phyloP scores from a whole-genome alignment of 164 flowering plant species.

The Piper betle region DNA sequence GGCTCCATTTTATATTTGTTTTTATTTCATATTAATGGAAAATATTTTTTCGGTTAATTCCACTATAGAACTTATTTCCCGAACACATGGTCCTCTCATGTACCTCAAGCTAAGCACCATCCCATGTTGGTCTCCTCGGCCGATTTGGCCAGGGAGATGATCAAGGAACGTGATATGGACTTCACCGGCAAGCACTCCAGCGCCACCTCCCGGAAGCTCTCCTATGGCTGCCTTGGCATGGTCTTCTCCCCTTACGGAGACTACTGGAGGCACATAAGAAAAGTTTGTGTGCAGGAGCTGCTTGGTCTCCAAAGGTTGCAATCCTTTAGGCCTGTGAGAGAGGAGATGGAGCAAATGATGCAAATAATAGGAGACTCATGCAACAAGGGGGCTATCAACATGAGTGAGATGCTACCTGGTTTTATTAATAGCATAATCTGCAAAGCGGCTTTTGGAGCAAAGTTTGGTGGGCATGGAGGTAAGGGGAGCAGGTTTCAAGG shows the following conservation, averaged over 20 bases:
- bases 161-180: constrained; percentile 2
- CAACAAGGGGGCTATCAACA: constrained; percentile 6
- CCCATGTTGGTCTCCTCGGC: constrained; percentile 9
- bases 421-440: constrained; percentile 15
- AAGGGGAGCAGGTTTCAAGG: constrained; percentile 1
- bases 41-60: no score
- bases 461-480: constrained; percentile 1
- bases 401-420: constrained; percentile 14
- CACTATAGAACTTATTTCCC: no score
- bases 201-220: background rate
- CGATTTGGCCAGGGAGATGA: constrained; percentile 3
- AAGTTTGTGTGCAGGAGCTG: constrained; percentile 6
- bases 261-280: constrained; percentile 6
- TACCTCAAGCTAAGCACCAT: constrained; percentile 1
- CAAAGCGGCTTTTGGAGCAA: constrained; percentile 23
- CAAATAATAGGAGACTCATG: background rate
- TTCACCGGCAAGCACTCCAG: constrained; percentile 2
- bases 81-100: constrained; percentile 12
- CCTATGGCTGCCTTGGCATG: constrained; percentile 8
- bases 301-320: constrained; percentile 3
- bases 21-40: no score
- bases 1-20: no score
- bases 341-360: background rate
- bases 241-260: constrained; percentile 8
- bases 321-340: constrained; percentile 7